Percentiles rank a stretch among this genome's conserved stretches.
These are phyloP conservation scores for Medicago arabica DNA, from an alignment of 306 rosid species.

Conservation along the genomic window DNA sequence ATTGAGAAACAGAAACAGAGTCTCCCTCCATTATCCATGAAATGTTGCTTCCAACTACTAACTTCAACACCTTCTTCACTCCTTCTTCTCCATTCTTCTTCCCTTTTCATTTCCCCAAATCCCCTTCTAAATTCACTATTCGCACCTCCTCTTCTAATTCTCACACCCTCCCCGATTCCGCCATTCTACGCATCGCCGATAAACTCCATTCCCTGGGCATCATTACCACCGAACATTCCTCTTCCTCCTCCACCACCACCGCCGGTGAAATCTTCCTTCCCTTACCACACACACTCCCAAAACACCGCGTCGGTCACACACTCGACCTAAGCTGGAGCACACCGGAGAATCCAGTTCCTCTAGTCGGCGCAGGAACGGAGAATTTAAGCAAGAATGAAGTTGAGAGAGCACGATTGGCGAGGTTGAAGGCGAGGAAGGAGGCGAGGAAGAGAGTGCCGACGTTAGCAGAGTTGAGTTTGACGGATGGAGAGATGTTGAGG, in stretches of 20 bases:
- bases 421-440: constrained; percentile 18
- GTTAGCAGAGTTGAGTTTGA: constrained; percentile 79
- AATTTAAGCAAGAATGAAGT: constrained; percentile 54
- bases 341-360: constrained; percentile 78
- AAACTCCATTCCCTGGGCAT: constrained; percentile 89
- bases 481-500: constrained; percentile 63
- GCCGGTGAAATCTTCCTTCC: constrained; percentile 86
- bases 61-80: constrained; percentile 34
- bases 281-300: constrained; percentile 61
- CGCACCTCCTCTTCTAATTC: constrained; percentile 52
- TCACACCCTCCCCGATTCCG: constrained; percentile 63
- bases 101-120: constrained; percentile 49
- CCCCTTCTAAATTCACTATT: constrained; percentile 48
- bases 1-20: not conserved
- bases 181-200: constrained; percentile 86
- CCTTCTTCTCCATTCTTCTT: constrained; percentile 44
- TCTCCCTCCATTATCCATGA: constrained; percentile 30
- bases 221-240: constrained; percentile 48
- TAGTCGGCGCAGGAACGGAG: constrained; percentile 66
- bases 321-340: constrained; percentile 83
- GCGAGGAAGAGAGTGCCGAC: constrained; percentile 63
- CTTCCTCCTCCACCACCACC: constrained; percentile 1
- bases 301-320: constrained; percentile 72
- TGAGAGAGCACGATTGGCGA: constrained; percentile 52
- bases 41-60: constrained; percentile 61